Evolutionary conservation across 495 filamentous ascomycete species (phyloP), one percentile per base, ranked within the genome.

Genomic region (Pseudoneurospora amorphoporcata): DNA sequence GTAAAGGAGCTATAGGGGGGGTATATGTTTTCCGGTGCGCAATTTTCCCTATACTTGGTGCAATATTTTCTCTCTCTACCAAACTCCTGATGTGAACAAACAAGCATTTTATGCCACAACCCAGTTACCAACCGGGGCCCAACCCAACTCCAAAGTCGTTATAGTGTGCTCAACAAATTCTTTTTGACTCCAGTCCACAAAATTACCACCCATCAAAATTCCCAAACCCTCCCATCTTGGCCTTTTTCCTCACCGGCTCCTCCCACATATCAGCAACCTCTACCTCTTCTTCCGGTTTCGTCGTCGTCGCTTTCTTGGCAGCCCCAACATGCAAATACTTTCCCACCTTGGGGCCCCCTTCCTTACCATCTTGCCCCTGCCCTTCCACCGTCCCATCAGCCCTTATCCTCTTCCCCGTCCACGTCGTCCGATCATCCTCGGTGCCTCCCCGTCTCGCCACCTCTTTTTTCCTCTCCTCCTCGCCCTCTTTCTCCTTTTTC

Each of bases 391-490:
- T 88, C 19, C 89, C 88, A 68, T 88, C 88, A 40, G 81, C 85
- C 45, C 92, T 83, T 16, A 95, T 85, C 68, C 91, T 83, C 80
- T 98, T 98, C 3, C 95, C 95, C 41, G 93, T 95, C 94, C 93
- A 97, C 65, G 95, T 97, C 1, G 91, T 88, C 79, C 86, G 86
- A 73, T 98, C 94, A 75, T 98, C 94, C 69, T 91, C 92, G 4
- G 87, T 90, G 2, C 89, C 85, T 73, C 82, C 85, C 70, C 71
- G 80, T 75, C 80, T 84, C 77, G 78, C 77, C 73, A 84, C 85
- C 81, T 80, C 84, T 69, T 86, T 87, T 70, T 86, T 86, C 61
- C 83, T 81, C 71, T 87, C 84, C 40, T 85, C 86, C 41, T 79
- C 78, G 45, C 78, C 80, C 23, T 89, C 87, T 68, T 80, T 81